A percentile compares a stretch with the other conserved stretches of the same genome.
Evolutionary conservation across 805 yeast genomes (phyloP).

Genomic region (Kuraishia floccosa): DNA sequence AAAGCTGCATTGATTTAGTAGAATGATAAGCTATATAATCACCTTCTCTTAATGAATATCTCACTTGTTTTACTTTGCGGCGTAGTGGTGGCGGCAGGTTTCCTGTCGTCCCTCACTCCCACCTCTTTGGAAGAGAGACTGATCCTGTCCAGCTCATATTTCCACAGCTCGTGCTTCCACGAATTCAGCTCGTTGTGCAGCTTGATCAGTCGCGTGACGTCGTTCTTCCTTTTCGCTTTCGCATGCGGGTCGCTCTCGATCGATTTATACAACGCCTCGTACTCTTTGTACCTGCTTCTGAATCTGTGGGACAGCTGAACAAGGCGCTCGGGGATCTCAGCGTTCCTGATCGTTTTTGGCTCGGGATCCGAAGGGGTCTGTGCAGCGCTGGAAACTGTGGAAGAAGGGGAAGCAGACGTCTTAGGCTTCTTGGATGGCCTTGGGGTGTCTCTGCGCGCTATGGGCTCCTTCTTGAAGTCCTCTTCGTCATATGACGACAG

Average conservation of each 20-base stretch:
- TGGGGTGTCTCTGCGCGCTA: too few relatives aligned
- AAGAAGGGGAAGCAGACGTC: too few relatives aligned
- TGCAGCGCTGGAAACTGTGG: too few relatives aligned
- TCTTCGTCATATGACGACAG: conserved; percentile 1
- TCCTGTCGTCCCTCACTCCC: background rate
- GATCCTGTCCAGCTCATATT: background rate
- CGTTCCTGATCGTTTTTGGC: background rate
- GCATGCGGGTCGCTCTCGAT: conserved; percentile 1
- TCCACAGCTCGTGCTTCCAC: conserved; percentile 1
- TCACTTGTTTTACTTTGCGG: background rate
- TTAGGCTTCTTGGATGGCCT: too few relatives aligned
- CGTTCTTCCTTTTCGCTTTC: background rate
- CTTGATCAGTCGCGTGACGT: conserved; percentile 2
- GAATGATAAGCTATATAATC: background rate
- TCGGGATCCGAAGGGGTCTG: background rate
- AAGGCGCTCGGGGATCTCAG: background rate
- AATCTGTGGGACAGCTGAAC: conserved; percentile 32
- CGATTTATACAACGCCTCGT: conserved; percentile 28
- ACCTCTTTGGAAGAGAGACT: too few relatives aligned
- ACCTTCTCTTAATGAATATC: background rate
- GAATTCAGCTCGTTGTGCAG: conserved; percentile 3
- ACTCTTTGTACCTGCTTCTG: conserved; percentile 34
- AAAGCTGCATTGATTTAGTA: background rate
- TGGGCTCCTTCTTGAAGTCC: background rate
- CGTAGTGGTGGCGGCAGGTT: background rate